Conservation (phyloP, 176 grass and related monocot species). For the Carex pumila region DNA sequence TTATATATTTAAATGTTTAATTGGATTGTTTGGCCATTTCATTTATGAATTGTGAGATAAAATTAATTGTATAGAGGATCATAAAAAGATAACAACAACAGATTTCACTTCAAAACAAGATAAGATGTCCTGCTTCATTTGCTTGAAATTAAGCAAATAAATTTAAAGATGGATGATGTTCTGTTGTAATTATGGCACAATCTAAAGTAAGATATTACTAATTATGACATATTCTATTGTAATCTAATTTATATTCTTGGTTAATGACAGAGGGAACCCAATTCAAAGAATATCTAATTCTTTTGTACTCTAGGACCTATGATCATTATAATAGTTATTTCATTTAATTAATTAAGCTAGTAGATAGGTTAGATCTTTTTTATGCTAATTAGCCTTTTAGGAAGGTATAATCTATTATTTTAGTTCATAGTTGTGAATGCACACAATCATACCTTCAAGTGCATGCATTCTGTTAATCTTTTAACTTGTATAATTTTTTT, state of each 20-base stretch:
- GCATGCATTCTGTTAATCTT: neutral
- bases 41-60: too few species aligned
- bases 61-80: neutral
- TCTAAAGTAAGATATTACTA: neutral
- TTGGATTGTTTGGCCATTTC: too few species aligned
- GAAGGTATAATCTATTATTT: neutral
- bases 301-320: neutral
- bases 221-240: neutral
- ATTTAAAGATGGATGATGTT: neutral
- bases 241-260: neutral
- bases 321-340: neutral
- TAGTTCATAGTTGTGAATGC: neutral
- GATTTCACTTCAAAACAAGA: neutral
- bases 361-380: neutral
- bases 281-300: neutral
- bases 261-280: neutral
- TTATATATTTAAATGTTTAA: too few species aligned
- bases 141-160: neutral
- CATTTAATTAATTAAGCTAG: neutral
- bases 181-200: neutral
- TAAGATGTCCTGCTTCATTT: neutral
- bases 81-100: neutral
- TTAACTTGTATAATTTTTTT: neutral
- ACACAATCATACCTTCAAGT: neutral
- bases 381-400: neutral